Evolutionary conservation across 2,329 filamentous ascomycete species (phyloP).

Genomic region (Alternaria ventricosa): DNA sequence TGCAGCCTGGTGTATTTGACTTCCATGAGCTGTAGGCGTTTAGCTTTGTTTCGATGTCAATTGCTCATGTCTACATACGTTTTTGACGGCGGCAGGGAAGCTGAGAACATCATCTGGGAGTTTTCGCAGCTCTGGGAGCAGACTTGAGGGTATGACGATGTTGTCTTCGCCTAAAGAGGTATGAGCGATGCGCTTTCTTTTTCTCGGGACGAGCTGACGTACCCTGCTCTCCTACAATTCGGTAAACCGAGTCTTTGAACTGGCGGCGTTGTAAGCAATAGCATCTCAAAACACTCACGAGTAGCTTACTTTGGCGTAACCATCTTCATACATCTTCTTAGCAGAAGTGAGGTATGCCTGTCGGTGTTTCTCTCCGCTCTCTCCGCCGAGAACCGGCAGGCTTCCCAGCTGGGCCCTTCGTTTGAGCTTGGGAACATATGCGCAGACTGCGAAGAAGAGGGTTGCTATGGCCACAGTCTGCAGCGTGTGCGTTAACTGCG

Average conservation of each 20-base stretch:
- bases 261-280: slow-evolving; percentile 16
- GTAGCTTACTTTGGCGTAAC: slow-evolving; percentile 34
- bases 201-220: background rate
- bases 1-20: slow-evolving; percentile 39
- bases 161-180: slow-evolving; percentile 24
- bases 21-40: slow-evolving; percentile 33
- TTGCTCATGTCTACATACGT: slow-evolving; percentile 18
- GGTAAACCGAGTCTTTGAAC: slow-evolving; percentile 40
- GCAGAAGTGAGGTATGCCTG: slow-evolving; percentile 29
- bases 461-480: slow-evolving; percentile 33
- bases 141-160: slow-evolving; percentile 35
- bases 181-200: slow-evolving; percentile 10
- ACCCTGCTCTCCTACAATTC: slow-evolving; percentile 29
- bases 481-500: slow-evolving; percentile 25
- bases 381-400: slow-evolving; percentile 27
- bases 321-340: slow-evolving; percentile 34
- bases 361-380: slow-evolving; percentile 27
- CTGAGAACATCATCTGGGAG: slow-evolving; percentile 43
- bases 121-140: slow-evolving; percentile 43
- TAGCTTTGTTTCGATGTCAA: slow-evolving; percentile 1
- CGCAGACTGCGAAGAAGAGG: slow-evolving; percentile 30
- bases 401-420: slow-evolving; percentile 30
- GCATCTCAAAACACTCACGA: background rate
- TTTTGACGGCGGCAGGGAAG: slow-evolving; percentile 34
- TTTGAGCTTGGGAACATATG: slow-evolving; percentile 30